Evolutionary conservation across 495 filamentous ascomycete genomes (phyloP).

Genomic region (Penicillium daleae): DNA sequence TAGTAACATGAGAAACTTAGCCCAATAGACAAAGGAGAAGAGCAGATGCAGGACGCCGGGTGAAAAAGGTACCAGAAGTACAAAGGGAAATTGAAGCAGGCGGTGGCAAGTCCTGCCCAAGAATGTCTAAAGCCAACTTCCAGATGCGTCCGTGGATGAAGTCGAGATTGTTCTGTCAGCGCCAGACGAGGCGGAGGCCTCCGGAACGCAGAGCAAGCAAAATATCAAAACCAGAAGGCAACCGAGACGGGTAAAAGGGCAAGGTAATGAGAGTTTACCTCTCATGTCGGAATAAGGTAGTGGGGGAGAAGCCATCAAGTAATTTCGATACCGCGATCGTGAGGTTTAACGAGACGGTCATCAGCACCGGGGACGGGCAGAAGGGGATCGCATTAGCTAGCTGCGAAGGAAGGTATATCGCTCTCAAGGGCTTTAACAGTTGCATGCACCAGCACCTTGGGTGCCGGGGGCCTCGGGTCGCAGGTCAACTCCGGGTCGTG

Average conservation of each 20-base stretch:
- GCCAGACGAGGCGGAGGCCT: conserved; percentile 10
- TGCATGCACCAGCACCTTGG: conserved; percentile 72
- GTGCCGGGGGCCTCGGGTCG: conserved; percentile 77
- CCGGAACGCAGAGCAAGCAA: conserved; percentile 19
- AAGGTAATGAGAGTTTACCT: conserved; percentile 21
- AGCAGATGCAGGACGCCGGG: conserved; percentile 48
- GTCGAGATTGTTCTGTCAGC: conserved; percentile 17
- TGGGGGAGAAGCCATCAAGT: conserved; percentile 8
- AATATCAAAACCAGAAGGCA: conserved; percentile 25
- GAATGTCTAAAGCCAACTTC: conserved; percentile 43
- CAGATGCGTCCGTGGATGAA: conserved; percentile 30
- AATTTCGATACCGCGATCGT: background rate
- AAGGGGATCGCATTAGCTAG: conserved; percentile 2
- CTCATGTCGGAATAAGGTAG: conserved; percentile 17
- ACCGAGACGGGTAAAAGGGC: conserved; percentile 25
- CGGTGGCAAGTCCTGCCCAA: conserved; percentile 36
- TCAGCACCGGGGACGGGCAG: background rate
- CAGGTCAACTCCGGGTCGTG: conserved; percentile 79
- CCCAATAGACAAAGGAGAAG: conserved; percentile 33
- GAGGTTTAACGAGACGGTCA: background rate
- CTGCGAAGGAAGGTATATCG: conserved; percentile 1
- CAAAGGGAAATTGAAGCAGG: conserved; percentile 26
- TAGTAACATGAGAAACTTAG: conserved; percentile 34
- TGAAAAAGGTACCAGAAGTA: conserved; percentile 35
- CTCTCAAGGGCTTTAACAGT: conserved; percentile 58